A percentile compares a stretch with the other conserved stretches of the same genome.
Conservation (phyloP, 2,329 filamentous ascomycete genomes). For the Penicillium sp. region DNA sequence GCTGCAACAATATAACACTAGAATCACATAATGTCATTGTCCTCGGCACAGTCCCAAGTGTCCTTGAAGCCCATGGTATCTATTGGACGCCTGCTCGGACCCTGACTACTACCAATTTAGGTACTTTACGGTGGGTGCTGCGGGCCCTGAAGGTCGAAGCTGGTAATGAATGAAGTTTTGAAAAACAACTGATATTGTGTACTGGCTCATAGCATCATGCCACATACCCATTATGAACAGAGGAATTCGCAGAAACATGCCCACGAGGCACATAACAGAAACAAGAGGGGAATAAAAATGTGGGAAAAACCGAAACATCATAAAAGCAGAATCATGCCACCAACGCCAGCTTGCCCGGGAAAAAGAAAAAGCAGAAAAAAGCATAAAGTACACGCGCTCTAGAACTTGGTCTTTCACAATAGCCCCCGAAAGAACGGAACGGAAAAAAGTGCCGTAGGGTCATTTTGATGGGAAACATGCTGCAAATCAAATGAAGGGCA, state of each 20-base stretch:
- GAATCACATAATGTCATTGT: not conserved
- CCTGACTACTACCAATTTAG: not conserved
- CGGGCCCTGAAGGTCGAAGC: not conserved
- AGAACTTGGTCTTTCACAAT: slow-evolving; percentile 20
- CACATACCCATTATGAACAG: not conserved
- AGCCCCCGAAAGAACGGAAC: slow-evolving; percentile 11
- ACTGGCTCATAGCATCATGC: slow-evolving; percentile 7
- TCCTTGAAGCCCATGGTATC: not conserved
- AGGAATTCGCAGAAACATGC: slow-evolving; percentile 1
- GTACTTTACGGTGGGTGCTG: not conserved
- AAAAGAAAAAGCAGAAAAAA: slow-evolving; percentile 5
- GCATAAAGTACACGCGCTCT: slow-evolving; percentile 24
- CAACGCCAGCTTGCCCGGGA: slow-evolving; percentile 17
- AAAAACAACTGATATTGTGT: slow-evolving; percentile 6
- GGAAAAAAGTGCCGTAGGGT: slow-evolving; percentile 4
- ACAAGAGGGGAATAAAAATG: slow-evolving; percentile 26
- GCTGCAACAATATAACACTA: not conserved
- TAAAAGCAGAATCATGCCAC: slow-evolving; percentile 9
- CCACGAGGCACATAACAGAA: slow-evolving; percentile 9
- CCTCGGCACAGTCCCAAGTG: not conserved
- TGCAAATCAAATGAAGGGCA: slow-evolving; percentile 18
- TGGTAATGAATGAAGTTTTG: not conserved
- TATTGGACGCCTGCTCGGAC: slow-evolving; percentile 3
- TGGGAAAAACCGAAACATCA: not conserved
- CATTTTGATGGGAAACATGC: slow-evolving; percentile 15